These are phyloP conservation scores for Hermanozyma aechmeae DNA, from an alignment of 805 yeast species.

Conservation along the genomic window DNA sequence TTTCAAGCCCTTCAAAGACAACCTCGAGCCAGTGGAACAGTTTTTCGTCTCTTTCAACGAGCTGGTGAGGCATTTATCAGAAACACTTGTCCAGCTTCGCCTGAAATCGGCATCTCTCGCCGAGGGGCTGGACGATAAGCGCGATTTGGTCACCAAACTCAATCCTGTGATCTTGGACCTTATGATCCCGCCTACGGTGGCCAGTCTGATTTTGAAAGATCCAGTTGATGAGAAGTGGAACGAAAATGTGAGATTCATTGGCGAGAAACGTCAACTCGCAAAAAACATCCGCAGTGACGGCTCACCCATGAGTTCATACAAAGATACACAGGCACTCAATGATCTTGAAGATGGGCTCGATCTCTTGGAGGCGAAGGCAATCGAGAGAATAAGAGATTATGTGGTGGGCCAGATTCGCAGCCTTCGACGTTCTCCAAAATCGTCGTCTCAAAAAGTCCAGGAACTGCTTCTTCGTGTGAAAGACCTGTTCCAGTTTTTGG, in stretches of 20 bases:
- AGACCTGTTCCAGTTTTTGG: slow-evolving; percentile 52
- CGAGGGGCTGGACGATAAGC: slow-evolving; percentile 17
- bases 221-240: slow-evolving; percentile 56
- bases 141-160: slow-evolving; percentile 31
- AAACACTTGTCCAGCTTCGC: slow-evolving; percentile 23
- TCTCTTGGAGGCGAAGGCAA: slow-evolving; percentile 47
- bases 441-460: slow-evolving; percentile 71
- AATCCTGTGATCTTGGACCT: slow-evolving; percentile 73
- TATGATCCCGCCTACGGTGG: slow-evolving; percentile 64
- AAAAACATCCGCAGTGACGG: no score
- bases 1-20: slow-evolving; percentile 8
- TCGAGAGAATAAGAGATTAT: slow-evolving; percentile 70
- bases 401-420: slow-evolving; percentile 55
- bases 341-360: slow-evolving; percentile 31
- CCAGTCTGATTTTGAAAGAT: slow-evolving; percentile 48
- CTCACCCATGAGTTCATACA: slow-evolving; percentile 7
- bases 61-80: slow-evolving; percentile 30
- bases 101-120: slow-evolving; percentile 24
- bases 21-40: slow-evolving; percentile 41
- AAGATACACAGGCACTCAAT: slow-evolving; percentile 15
- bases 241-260: slow-evolving; percentile 49
- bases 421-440: slow-evolving; percentile 47
- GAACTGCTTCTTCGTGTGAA: slow-evolving; percentile 51
- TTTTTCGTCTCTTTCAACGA: slow-evolving; percentile 48
- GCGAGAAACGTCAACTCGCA: slow-evolving; percentile 53